Conservation (phyloP, 1,139 yeast genomes). For the Yamadazyma atmosphaerica region DNA sequence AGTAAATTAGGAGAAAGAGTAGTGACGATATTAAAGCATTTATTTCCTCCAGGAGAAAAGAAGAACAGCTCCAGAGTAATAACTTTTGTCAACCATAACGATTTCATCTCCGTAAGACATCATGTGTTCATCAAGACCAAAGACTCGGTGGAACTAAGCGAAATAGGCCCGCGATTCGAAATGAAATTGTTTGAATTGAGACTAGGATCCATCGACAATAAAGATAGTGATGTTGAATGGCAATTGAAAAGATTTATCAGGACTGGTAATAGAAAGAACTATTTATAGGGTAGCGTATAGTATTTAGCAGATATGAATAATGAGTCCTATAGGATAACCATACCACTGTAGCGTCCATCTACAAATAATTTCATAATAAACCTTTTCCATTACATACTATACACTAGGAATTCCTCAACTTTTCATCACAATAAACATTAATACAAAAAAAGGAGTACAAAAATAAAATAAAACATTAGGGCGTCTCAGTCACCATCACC, state of each 20-base stretch:
- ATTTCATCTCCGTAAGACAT: constrained; percentile 90
- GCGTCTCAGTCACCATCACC: not conserved
- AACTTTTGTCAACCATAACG: constrained; percentile 87
- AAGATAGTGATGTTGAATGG: constrained; percentile 99
- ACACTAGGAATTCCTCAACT: constrained; percentile 6
- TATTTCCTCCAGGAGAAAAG: constrained; percentile 97
- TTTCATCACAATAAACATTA: not conserved
- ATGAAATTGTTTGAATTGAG: constrained; percentile 88
- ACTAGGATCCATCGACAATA: constrained; percentile 89
- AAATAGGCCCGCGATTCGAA: constrained; percentile 97
- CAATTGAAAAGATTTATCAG: constrained; percentile 87
- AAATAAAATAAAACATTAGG: not conserved
- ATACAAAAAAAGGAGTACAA: not conserved
- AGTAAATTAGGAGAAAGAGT: constrained; percentile 83
- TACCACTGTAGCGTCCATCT: too few relatives aligned
- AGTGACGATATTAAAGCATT: constrained; percentile 75
- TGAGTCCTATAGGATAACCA: too few relatives aligned
- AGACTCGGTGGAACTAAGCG: constrained; percentile 89
- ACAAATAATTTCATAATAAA: not conserved
- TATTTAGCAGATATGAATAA: not conserved
- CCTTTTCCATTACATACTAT: constrained; percentile 12
- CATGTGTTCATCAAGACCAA: constrained; percentile 89
- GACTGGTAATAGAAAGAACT: constrained; percentile 93
- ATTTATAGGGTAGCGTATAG: too few relatives aligned
- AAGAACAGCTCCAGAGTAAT: constrained; percentile 85